Evolutionary conservation across 371 early-diverging fungal species (phyloP), one percentile per base, ranked within the genome.

Genomic region (Zychaea mexicana): DNA sequence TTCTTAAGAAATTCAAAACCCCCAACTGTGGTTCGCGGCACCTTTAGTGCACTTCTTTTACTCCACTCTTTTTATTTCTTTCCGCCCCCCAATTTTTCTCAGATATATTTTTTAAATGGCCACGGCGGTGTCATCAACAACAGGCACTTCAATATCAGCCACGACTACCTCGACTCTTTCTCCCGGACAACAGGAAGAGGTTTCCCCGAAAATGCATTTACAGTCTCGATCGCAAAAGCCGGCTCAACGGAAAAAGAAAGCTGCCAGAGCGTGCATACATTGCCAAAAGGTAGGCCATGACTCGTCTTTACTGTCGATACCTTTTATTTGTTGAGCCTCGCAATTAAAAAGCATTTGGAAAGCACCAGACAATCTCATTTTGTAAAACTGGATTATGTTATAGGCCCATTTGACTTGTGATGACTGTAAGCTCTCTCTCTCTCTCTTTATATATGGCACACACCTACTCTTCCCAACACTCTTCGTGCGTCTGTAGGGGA

Each of bases 281-380:
- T 73, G 73, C 30, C 73, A 73, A 62, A 73, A 73, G 70, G 72
- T n/a, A n/a, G n/a, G n/a, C n/a, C n/a, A n/a, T n/a, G n/a, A n/a
- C n/a, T n/a, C n/a, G n/a, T n/a, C n/a, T n/a, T n/a, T n/a, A n/a
- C n/a, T n/a, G n/a, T n/a, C n/a, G n/a, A n/a, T n/a, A n/a, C n/a
- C n/a, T n/a, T n/a, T n/a, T n/a, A n/a, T n/a, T n/a, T n/a, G n/a
- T n/a, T n/a, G n/a, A n/a, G n/a, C n/a, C n/a, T n/a, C n/a, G n/a
- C n/a, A n/a, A n/a, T n/a, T n/a, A n/a, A n/a, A n/a, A n/a, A n/a
- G n/a, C n/a, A n/a, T n/a, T n/a, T n/a, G n/a, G n/a, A n/a, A n/a
- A n/a, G n/a, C n/a, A n/a, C n/a, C n/a, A n/a, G n/a, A 54, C 31
- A 12, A 30, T 4, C 24, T 54, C 10, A 54, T 33, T 54, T 30